These are phyloP conservation scores for Rhododendron henanense DNA, from an alignment of 148 eudicot species.

Conservation along the genomic window DNA sequence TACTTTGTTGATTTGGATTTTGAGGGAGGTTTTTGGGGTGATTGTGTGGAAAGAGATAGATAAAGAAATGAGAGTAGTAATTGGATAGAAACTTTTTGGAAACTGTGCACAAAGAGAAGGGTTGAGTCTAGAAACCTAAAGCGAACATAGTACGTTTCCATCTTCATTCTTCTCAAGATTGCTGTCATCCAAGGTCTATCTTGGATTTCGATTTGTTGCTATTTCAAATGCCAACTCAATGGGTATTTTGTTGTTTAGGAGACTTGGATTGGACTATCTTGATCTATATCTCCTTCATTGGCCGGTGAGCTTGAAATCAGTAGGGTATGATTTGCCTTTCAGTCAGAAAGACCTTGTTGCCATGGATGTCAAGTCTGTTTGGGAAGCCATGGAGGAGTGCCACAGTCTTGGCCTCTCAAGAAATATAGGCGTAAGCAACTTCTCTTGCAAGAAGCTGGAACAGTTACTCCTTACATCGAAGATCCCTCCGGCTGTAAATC, in stretches of 20 bases:
- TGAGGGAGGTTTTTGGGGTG: too few species aligned
- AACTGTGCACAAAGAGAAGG: too few species aligned
- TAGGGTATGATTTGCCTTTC: neutral
- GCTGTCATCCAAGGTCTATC: too few species aligned
- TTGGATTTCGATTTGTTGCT: too few species aligned
- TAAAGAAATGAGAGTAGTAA: too few species aligned
- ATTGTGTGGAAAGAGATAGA: too few species aligned
- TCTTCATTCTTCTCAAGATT: too few species aligned
- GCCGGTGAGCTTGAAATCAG: slow-evolving; percentile 18
- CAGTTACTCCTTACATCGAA: slow-evolving; percentile 4
- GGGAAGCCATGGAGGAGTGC: slow-evolving; percentile 30
- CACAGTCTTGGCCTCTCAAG: slow-evolving; percentile 18
- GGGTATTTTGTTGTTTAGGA: slow-evolving; percentile 2
- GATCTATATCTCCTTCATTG: slow-evolving; percentile 26
- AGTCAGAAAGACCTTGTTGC: neutral
- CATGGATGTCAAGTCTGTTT: slow-evolving; percentile 22
- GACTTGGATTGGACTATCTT: slow-evolving; percentile 20
- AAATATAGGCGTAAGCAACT: slow-evolving; percentile 26
- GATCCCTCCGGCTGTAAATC: slow-evolving; percentile 23
- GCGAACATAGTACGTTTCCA: too few species aligned
- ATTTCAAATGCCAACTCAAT: neutral
- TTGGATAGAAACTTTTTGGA: too few species aligned
- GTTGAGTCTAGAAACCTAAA: too few species aligned
- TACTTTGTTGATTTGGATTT: too few species aligned
- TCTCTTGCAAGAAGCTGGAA: slow-evolving; percentile 22